A percentile compares a stretch with the other conserved stretches of the same genome.
Conservation (phyloP, 148 eudicot species). For the Talinum fruticosum region DNA sequence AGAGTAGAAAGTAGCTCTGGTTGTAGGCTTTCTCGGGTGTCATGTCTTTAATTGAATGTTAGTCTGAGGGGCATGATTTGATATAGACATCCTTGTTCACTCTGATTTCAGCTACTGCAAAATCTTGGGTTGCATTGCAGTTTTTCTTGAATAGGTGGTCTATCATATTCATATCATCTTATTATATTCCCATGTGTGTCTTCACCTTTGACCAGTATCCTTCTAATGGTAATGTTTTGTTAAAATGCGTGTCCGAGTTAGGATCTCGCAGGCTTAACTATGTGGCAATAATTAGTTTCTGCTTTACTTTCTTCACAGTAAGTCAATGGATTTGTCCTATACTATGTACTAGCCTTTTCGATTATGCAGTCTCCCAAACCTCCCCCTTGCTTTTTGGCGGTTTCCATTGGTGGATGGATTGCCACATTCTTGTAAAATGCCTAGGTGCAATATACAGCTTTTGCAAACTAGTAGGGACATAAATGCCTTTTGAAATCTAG, state of each 20-base stretch:
- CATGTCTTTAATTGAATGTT: background rate
- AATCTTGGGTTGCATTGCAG: background rate
- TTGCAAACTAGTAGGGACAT: background rate
- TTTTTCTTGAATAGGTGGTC: background rate
- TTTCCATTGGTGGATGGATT: background rate
- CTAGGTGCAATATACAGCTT: background rate
- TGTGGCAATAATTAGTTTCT: background rate
- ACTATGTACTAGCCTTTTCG: background rate
- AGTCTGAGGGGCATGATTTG: background rate
- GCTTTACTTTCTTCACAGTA: background rate
- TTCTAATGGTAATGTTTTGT: background rate
- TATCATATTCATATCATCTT: background rate
- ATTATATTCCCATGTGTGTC: background rate
- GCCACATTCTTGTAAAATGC: background rate
- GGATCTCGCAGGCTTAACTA: too few relatives aligned
- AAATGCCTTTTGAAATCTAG: background rate
- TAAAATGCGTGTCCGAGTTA: background rate
- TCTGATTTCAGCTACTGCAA: background rate
- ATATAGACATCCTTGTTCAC: background rate
- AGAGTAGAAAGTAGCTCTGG: background rate
- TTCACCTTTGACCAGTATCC: background rate
- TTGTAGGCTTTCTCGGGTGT: background rate
- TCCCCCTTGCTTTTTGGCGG: too few relatives aligned
- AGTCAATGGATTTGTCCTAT: background rate
- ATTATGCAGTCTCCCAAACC: too few relatives aligned